Evolutionary conservation across 495 filamentous ascomycete species (phyloP).

Genomic region (Aspergillus olivimuriae): DNA sequence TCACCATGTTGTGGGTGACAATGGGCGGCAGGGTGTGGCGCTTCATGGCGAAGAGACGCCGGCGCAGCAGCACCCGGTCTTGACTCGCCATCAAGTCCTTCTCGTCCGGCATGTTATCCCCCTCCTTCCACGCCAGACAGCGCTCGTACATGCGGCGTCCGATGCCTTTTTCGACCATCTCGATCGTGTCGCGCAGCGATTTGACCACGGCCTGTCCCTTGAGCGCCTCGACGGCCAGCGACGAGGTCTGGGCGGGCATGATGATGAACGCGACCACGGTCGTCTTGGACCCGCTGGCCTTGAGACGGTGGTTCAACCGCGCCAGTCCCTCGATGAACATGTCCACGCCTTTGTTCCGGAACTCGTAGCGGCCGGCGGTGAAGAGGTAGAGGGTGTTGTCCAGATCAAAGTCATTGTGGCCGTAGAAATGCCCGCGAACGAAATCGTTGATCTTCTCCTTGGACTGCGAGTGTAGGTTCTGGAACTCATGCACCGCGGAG

Average conservation of each 20-base stretch:
- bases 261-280: slow-evolving; percentile 99
- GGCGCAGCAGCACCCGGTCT: slow-evolving; percentile 87
- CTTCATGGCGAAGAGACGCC: slow-evolving; percentile 94
- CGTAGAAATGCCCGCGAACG: slow-evolving; percentile 96
- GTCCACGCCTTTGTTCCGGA: slow-evolving; percentile 95
- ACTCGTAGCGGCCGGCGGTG: slow-evolving; percentile 94
- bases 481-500: slow-evolving; percentile 97
- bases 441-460: slow-evolving; percentile 99
- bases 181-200: slow-evolving; percentile 84
- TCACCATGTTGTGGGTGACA: slow-evolving; percentile 99
- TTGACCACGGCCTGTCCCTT: slow-evolving; percentile 98
- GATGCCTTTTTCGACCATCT: slow-evolving; percentile 82
- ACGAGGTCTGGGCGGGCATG: slow-evolving; percentile 97
- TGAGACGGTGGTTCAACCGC: slow-evolving; percentile 87
- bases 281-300: slow-evolving; percentile 75
- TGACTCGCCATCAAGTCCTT: slow-evolving; percentile 89
- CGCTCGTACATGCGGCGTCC: slow-evolving; percentile 93
- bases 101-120: slow-evolving; percentile 85
- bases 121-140: slow-evolving; percentile 89
- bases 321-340: slow-evolving; percentile 98
- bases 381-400: slow-evolving; percentile 99
- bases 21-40: slow-evolving; percentile 82
- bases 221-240: slow-evolving; percentile 88
- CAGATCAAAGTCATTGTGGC: slow-evolving; percentile 92
- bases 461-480: slow-evolving; percentile 91